These are phyloP conservation scores for Fusarium vanettenii DNA, from an alignment of 2,329 filamentous ascomycete genomes.

Conservation along the genomic window DNA sequence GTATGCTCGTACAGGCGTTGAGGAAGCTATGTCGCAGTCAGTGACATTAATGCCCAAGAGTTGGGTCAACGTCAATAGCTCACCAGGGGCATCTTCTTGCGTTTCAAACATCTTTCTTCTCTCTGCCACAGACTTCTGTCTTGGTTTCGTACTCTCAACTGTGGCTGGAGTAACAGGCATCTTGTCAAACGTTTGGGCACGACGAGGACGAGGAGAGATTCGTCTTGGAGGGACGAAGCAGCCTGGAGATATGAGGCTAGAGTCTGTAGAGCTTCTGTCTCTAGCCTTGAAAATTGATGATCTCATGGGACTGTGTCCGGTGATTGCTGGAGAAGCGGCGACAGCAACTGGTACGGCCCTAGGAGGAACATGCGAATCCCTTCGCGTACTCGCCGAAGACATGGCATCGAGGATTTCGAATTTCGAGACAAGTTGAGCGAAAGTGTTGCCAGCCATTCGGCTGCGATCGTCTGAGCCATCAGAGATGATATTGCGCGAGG, in stretches of 20 bases:
- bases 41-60: not conserved
- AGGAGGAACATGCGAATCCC: not conserved
- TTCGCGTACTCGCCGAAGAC: constrained; percentile 1
- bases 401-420: constrained; percentile 48
- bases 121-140: constrained; percentile 41
- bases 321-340: not conserved
- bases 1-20: not conserved
- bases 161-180: not conserved
- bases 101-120: constrained; percentile 39
- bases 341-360: not conserved
- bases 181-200: constrained; percentile 27
- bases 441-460: constrained; percentile 15
- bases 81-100: constrained; percentile 4
- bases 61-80: not conserved
- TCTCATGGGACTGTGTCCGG: not conserved
- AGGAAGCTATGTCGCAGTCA: constrained; percentile 2
- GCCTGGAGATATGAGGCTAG: constrained; percentile 14
- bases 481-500: constrained; percentile 17
- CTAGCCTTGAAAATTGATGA: not conserved
- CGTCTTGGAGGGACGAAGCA: not conserved
- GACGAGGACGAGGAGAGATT: not conserved
- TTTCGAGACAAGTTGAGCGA: constrained; percentile 51
- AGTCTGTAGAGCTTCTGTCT: constrained; percentile 6
- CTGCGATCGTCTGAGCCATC: constrained; percentile 9
- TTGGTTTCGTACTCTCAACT: not conserved